Evolutionary conservation across 768 basidiomycete species (phyloP).

Genomic region (Russula earlei): DNA sequence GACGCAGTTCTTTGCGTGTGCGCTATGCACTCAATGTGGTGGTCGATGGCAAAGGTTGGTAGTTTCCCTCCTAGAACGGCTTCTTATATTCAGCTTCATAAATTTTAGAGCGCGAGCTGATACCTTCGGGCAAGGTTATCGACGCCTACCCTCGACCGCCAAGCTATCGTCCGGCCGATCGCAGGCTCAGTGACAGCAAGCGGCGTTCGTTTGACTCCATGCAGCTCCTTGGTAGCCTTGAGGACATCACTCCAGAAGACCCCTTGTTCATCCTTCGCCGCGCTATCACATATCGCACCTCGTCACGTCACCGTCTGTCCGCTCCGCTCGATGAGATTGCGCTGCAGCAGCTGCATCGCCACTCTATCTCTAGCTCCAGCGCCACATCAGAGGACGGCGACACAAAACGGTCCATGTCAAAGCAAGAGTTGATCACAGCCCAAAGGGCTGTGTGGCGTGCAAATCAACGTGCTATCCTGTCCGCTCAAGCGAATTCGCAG

Average conservation of each 20-base stretch:
- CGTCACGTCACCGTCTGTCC: slow-evolving; percentile 60
- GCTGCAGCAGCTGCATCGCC: slow-evolving; percentile 59
- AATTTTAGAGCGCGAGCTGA: slow-evolving; percentile 60
- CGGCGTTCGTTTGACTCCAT: slow-evolving; percentile 83
- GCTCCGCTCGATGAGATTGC: slow-evolving; percentile 80
- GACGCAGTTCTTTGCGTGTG: slow-evolving; percentile 68
- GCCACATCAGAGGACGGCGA: slow-evolving; percentile 41
- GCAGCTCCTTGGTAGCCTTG: slow-evolving; percentile 54
- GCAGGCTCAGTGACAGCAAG: slow-evolving; percentile 51
- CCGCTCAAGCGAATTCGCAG: slow-evolving; percentile 73
- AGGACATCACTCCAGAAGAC: slow-evolving; percentile 75
- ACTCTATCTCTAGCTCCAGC: slow-evolving; percentile 52
- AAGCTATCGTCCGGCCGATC: slow-evolving; percentile 51
- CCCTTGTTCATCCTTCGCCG: slow-evolving; percentile 87
- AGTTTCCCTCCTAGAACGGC: background rate
- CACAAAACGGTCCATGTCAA: slow-evolving; percentile 41
- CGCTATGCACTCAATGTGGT: slow-evolving; percentile 70
- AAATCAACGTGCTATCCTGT: slow-evolving; percentile 77
- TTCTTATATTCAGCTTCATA: slow-evolving; percentile 2
- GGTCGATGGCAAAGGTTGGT: slow-evolving; percentile 54
- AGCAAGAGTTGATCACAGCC: slow-evolving; percentile 88
- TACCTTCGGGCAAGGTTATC: slow-evolving; percentile 72
- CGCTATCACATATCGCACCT: slow-evolving; percentile 61
- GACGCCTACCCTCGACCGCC: slow-evolving; percentile 79
- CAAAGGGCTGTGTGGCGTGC: slow-evolving; percentile 82